Evolutionary conservation across 345 rosid species (phyloP), one percentile per base, ranked within the genome.

Genomic region (Luvunga scandens): DNA sequence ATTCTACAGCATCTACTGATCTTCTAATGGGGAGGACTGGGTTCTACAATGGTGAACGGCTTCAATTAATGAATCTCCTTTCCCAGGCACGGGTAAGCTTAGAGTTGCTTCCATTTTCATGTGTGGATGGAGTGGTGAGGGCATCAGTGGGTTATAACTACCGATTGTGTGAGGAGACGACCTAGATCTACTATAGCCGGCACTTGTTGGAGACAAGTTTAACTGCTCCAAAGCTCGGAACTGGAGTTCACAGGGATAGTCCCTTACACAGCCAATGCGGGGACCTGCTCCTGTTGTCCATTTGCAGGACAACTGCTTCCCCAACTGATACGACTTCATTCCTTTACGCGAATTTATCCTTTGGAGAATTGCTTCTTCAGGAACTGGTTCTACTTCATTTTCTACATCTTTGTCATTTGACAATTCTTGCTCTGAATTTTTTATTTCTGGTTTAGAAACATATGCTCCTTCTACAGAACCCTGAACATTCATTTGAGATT

Each of bases 241-340:
- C 78, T 94, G 98, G 81, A 94, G 97, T 76, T 88, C 87, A 5
- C 91, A 83, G 5, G 99, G 99, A 79, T 87, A 93, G 79, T 92
- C 95, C 82, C 97, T 89, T 21, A 96, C 97, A n/a, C 95, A 94
- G 69, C 99, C 93, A 0, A 94, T 94, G 33, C 98, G 88, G 12
- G 99, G 98, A 72, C 99, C 99, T 39, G 98, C 99, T 68, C 99
- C 99, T 21, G 98, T 89, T 42, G 98, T 94, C 99, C 99, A 92
- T 75, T 80, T 91, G 87, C 93, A 87, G 31, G 97, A 91, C 71
- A 94, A 71, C 81, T 92, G 97, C 85, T 81, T 91, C 67, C 98
- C 99, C 64, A 92, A 74, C 74, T 96, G 99, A 82, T 83, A 91
- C 2, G 99, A 90, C 60, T 83, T 84, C 25, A 65, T 82, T 85